A percentile compares a stretch with the other conserved stretches of the same genome.
These are phyloP conservation scores for Fagus crenata DNA, from an alignment of 306 rosid species.

Conservation along the genomic window DNA sequence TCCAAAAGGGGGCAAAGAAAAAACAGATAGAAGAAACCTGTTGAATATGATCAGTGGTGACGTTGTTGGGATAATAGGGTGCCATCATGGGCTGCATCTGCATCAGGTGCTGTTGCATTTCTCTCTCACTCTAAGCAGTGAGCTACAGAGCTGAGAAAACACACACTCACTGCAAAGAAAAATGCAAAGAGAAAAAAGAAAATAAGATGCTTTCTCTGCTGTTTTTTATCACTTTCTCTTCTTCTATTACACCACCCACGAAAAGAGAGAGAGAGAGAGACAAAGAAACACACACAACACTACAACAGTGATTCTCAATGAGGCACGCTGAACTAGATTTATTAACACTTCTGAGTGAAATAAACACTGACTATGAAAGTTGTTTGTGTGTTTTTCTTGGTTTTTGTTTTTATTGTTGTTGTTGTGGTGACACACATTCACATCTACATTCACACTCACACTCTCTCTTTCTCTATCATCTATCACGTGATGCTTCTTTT, in stretches of 20 bases:
- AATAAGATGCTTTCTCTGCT: slow-evolving; percentile 20
- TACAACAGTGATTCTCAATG: background rate
- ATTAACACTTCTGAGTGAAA: background rate
- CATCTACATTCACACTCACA: too few species aligned
- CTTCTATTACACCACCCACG: slow-evolving; percentile 38
- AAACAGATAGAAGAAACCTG: slow-evolving; percentile 54
- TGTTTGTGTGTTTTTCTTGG: slow-evolving; percentile 36
- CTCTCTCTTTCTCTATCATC: background rate
- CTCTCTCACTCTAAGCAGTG: slow-evolving; percentile 26
- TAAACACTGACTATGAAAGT: background rate
- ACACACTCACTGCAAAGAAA: slow-evolving; percentile 27
- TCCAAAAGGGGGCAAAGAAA: background rate
- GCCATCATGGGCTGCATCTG: slow-evolving; percentile 99
- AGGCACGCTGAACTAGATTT: slow-evolving; percentile 1
- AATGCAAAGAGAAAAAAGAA: slow-evolving; percentile 29
- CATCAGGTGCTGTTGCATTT: slow-evolving; percentile 99
- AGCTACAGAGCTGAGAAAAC: slow-evolving; percentile 32
- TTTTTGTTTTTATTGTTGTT: slow-evolving; percentile 15
- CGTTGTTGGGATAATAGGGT: slow-evolving; percentile 95
- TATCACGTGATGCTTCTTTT: slow-evolving; percentile 3
- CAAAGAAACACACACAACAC: background rate
- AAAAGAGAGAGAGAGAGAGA: slow-evolving; percentile 23
- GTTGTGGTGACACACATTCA: background rate
- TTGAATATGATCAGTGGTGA: slow-evolving; percentile 99
- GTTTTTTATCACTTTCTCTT: slow-evolving; percentile 20